A percentile compares a stretch with the other conserved stretches of the same genome.
Evolutionary conservation across 352 stramenopile species (phyloP).

Genomic region (Stephanocyclus meneghinianus): DNA sequence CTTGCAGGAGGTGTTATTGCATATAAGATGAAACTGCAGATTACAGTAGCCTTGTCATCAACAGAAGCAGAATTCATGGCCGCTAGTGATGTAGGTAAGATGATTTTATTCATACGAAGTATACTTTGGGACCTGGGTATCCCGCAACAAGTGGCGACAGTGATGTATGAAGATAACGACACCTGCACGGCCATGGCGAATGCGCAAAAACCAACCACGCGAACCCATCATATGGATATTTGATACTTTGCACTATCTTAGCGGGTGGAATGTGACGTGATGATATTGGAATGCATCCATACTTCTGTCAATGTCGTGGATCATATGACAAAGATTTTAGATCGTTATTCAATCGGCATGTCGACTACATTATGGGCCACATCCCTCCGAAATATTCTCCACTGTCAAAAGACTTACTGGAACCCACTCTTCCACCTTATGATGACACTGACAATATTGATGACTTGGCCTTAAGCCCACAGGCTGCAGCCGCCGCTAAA

Average conservation of each 20-base stretch:
- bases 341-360: background rate
- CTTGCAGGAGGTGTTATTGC: slow-evolving; percentile 9
- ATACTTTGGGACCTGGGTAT: slow-evolving; percentile 18
- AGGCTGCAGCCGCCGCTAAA: background rate
- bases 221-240: slow-evolving; percentile 40
- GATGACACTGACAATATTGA: background rate
- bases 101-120: slow-evolving; percentile 3
- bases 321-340: slow-evolving; percentile 7
- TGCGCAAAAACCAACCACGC: slow-evolving; percentile 7
- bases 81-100: slow-evolving; percentile 8
- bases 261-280: slow-evolving; percentile 12
- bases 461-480: background rate
- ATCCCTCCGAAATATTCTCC: background rate
- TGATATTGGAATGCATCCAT: background rate
- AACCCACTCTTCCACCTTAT: too few species aligned
- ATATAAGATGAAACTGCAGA: slow-evolving; percentile 15
- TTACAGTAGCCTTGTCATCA: slow-evolving; percentile 2
- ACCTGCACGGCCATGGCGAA: slow-evolving; percentile 15
- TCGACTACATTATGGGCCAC: slow-evolving; percentile 9
- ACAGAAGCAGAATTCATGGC: slow-evolving; percentile 27
- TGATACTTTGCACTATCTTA: slow-evolving; percentile 26
- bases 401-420: background rate
- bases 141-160: slow-evolving; percentile 1
- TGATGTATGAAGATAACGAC: slow-evolving; percentile 24
- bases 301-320: background rate